Conservation (phyloP, 257 asterid genomes). For the Avicennia marina region DNA sequence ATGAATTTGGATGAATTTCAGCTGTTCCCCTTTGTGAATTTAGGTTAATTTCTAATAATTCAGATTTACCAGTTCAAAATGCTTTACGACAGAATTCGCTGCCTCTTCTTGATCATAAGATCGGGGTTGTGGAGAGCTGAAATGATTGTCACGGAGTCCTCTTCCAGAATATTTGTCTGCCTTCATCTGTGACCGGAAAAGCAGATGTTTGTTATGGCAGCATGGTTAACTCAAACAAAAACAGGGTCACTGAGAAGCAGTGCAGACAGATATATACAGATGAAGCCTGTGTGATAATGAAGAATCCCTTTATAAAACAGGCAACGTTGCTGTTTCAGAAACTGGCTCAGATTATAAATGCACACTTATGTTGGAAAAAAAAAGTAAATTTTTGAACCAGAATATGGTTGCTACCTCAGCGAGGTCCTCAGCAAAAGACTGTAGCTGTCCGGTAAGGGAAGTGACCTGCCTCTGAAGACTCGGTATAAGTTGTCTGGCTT, state of each 20-base stretch:
- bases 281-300: no score
- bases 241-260: no score
- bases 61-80: neutral
- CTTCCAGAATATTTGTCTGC: conserved; percentile 71
- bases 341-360: neutral
- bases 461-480: conserved; percentile 86
- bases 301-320: no score
- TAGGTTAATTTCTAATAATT: neutral
- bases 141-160: conserved; percentile 39
- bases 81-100: conserved; percentile 60
- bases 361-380: no score
- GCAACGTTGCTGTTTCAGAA: neutral
- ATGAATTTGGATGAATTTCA: no score
- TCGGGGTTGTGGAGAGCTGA: conserved; percentile 69
- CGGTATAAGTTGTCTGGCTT: conserved; percentile 88
- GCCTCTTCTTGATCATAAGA: conserved; percentile 74
- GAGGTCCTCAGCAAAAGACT: conserved; percentile 77
- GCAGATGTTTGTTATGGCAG: neutral
- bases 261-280: no score
- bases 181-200: conserved; percentile 50
- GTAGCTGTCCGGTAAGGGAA: conserved; percentile 84
- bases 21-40: no score
- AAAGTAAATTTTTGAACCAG: no score
- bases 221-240: neutral
- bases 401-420: conserved; percentile 56